phyloP scores from a whole-genome alignment of 306 rosid genomes.

The Quercus bicolor region DNA sequence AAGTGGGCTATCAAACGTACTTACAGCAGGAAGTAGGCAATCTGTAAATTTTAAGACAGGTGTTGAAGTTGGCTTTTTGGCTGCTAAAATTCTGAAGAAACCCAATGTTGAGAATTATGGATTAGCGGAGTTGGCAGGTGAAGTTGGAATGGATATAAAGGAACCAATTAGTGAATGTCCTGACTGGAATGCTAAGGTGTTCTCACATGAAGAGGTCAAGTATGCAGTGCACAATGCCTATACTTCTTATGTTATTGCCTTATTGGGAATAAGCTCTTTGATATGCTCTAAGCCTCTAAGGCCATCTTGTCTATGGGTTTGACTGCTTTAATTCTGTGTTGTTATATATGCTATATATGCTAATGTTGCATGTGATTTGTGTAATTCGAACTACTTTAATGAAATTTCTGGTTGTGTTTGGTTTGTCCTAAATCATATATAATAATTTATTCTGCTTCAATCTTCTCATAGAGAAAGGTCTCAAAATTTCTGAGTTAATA shows the following conservation, averaged over 20 bases:
- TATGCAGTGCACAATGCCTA: not conserved
- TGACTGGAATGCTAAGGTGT: no score
- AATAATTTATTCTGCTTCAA: no score
- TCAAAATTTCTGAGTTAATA: no score
- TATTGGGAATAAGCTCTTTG: not conserved
- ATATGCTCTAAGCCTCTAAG: not conserved
- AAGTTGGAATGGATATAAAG: not conserved
- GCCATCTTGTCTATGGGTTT: not conserved
- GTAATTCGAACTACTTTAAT: no score
- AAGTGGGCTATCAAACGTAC: no score
- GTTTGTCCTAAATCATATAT: no score
- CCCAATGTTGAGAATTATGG: not conserved
- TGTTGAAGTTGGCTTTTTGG: not conserved
- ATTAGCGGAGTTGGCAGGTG: not conserved
- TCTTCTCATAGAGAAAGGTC: no score
- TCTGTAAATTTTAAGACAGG: not conserved
- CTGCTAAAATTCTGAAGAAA: conserved; percentile 3
- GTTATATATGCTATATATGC: no score
- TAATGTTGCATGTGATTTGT: no score
- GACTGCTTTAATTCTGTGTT: not conserved
- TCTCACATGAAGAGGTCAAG: not conserved
- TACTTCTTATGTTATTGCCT: not conserved
- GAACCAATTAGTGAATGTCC: not conserved
- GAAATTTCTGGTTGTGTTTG: no score
- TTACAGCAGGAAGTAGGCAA: no score